phyloP scores from a whole-genome alignment of 805 yeast species.

The Candida fluviatilis region DNA sequence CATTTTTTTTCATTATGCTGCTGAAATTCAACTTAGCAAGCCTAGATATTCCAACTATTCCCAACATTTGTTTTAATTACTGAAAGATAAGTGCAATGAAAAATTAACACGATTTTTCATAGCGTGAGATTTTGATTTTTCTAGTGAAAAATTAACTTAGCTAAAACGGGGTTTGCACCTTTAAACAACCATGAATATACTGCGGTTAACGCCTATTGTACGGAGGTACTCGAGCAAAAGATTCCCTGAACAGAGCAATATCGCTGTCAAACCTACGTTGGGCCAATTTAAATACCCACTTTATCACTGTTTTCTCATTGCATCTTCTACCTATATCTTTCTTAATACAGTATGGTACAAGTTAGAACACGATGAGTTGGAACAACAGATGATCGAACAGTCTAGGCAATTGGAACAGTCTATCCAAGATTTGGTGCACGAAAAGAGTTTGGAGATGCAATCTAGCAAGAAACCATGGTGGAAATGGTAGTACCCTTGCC shows the following conservation, averaged over 20 bases:
- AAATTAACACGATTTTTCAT: no score
- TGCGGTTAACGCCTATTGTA: not conserved
- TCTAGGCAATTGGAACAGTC: conserved; percentile 18
- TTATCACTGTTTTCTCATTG: conserved; percentile 34
- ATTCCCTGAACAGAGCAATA: conserved; percentile 6
- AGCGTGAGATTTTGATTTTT: conserved; percentile 1
- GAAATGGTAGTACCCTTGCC: conserved; percentile 7
- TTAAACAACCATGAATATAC: not conserved
- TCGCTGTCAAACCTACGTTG: conserved; percentile 23
- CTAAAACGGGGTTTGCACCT: not conserved
- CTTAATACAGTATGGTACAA: conserved; percentile 30
- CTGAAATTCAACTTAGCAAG: not conserved
- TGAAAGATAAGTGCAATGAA: no score
- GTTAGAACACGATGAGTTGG: conserved; percentile 25
- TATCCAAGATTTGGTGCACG: conserved; percentile 27
- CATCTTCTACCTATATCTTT: conserved; percentile 34
- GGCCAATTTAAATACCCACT: conserved; percentile 36
- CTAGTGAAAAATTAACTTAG: not conserved
- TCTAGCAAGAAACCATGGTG: conserved; percentile 7
- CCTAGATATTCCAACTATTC: not conserved
- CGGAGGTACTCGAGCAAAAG: conserved; percentile 6
- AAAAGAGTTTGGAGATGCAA: conserved; percentile 17
- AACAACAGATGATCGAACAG: conserved; percentile 12
- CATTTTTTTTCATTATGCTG: not conserved
- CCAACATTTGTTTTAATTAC: not conserved